phyloP scores from a whole-genome alignment of 176 grass and related monocot genomes.

The Zea mays region DNA sequence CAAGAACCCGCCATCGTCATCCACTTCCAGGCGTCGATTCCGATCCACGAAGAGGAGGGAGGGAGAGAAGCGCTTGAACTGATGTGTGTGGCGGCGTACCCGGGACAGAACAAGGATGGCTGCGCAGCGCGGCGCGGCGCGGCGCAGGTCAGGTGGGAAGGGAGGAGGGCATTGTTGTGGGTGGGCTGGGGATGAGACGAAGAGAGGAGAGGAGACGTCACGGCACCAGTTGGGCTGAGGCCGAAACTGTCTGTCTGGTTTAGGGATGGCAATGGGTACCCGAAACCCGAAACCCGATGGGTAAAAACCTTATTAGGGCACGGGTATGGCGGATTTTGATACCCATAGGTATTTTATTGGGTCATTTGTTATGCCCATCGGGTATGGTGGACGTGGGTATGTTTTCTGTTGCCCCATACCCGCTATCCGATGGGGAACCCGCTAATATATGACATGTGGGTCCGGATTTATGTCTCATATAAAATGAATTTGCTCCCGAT shows the following conservation, averaged over 20 bases:
- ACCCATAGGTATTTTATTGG: no score
- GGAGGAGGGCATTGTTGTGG: slow-evolving; percentile 7
- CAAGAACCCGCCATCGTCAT: slow-evolving; percentile 25
- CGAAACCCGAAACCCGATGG: no score
- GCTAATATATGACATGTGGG: no score
- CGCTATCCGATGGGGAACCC: no score
- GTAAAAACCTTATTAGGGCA: no score
- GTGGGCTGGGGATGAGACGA: slow-evolving; percentile 25
- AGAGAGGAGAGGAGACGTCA: neutral
- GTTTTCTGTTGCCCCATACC: no score
- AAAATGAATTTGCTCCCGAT: no score
- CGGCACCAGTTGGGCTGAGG: slow-evolving; percentile 16
- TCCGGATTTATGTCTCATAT: no score
- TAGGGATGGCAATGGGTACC: no score
- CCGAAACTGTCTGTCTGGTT: neutral
- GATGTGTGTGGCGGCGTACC: slow-evolving; percentile 20
- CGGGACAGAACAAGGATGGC: neutral
- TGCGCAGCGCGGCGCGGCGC: neutral
- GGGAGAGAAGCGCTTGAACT: neutral
- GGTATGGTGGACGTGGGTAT: no score
- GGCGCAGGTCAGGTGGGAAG: slow-evolving; percentile 26
- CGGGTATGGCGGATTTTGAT: no score
- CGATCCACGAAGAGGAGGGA: neutral
- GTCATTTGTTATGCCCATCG: no score
- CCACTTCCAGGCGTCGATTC: neutral